Evolutionary conservation across 306 rosid species (phyloP).

Genomic region (Senna siamea): DNA sequence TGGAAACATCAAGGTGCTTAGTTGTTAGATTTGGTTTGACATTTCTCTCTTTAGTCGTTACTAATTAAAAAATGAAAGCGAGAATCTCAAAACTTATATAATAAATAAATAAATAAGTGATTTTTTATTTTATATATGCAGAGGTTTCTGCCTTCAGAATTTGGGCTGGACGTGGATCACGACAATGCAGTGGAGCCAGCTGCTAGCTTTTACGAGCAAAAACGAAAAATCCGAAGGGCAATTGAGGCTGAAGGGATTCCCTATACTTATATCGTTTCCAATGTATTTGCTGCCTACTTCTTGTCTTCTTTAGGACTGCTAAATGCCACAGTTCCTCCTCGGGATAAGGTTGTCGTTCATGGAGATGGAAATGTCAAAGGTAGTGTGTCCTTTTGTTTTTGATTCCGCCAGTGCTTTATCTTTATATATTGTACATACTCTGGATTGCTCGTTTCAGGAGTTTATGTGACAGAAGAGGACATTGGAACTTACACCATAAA

Average conservation of each 20-base stretch:
- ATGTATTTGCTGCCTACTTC: conserved; percentile 30
- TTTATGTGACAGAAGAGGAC: conserved; percentile 48
- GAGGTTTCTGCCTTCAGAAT: conserved; percentile 59
- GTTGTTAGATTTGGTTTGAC: too few species aligned
- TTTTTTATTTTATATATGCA: conserved; percentile 10
- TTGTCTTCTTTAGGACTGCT: conserved; percentile 38
- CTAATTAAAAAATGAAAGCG: not conserved
- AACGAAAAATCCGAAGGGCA: conserved; percentile 31
- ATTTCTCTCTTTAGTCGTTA: not conserved
- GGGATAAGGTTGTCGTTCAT: conserved; percentile 43
- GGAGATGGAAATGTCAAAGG: conserved; percentile 63
- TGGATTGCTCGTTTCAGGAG: conserved; percentile 30
- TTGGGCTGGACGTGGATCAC: conserved; percentile 52
- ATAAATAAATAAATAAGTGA: too few species aligned
- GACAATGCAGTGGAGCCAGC: conserved; percentile 35
- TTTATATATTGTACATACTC: not conserved
- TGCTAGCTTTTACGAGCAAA: not conserved
- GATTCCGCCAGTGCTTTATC: not conserved
- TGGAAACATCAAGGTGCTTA: conserved; percentile 49
- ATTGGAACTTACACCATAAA: conserved; percentile 38
- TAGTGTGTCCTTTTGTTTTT: not conserved
- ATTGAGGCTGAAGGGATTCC: conserved; percentile 42
- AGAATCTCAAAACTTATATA: not conserved
- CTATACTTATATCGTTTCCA: conserved; percentile 1
- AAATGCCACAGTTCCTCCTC: conserved; percentile 41